Conservation (phyloP, 2,329 filamentous ascomycete species). For the Massarina eburnea region DNA sequence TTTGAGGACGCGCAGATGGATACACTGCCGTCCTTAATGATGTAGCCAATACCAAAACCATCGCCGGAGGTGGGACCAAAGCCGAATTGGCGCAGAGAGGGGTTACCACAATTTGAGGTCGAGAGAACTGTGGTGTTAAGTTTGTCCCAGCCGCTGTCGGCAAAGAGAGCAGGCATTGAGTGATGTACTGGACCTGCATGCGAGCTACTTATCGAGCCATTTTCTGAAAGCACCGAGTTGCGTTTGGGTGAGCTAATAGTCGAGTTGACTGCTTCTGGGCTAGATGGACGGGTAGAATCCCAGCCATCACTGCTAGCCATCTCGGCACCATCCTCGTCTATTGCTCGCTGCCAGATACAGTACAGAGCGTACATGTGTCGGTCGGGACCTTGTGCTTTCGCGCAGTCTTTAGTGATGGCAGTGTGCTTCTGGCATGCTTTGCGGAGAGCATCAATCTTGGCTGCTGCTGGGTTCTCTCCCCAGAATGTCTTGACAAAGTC, state of each 20-base stretch:
- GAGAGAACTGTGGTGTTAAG: slow-evolving; percentile 93
- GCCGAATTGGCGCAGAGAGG: slow-evolving; percentile 89
- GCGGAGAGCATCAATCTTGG: slow-evolving; percentile 83
- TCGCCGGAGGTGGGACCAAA: slow-evolving; percentile 94
- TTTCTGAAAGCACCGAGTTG: slow-evolving; percentile 54
- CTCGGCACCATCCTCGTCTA: slow-evolving; percentile 69
- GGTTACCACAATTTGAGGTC: slow-evolving; percentile 98
- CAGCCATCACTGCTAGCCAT: slow-evolving; percentile 59
- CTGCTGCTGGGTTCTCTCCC: slow-evolving; percentile 79
- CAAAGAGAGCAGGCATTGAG: slow-evolving; percentile 77
- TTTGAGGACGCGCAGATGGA: slow-evolving; percentile 92
- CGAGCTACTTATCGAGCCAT: slow-evolving; percentile 52
- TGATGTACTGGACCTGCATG: slow-evolving; percentile 52
- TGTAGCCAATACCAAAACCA: slow-evolving; percentile 97
- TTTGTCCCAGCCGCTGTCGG: slow-evolving; percentile 88
- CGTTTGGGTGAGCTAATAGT: slow-evolving; percentile 57
- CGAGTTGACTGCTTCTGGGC: slow-evolving; percentile 56
- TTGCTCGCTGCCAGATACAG: slow-evolving; percentile 87
- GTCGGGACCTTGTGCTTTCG: slow-evolving; percentile 88
- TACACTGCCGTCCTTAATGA: slow-evolving; percentile 92
- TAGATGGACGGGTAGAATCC: slow-evolving; percentile 47
- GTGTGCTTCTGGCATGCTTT: slow-evolving; percentile 84
- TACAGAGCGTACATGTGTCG: slow-evolving; percentile 91
- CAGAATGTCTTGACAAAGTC: slow-evolving; percentile 93
- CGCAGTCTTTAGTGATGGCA: slow-evolving; percentile 76